Evolutionary conservation across 2,329 filamentous ascomycete species (phyloP).

Genomic region (Sclerotinia borealis): DNA sequence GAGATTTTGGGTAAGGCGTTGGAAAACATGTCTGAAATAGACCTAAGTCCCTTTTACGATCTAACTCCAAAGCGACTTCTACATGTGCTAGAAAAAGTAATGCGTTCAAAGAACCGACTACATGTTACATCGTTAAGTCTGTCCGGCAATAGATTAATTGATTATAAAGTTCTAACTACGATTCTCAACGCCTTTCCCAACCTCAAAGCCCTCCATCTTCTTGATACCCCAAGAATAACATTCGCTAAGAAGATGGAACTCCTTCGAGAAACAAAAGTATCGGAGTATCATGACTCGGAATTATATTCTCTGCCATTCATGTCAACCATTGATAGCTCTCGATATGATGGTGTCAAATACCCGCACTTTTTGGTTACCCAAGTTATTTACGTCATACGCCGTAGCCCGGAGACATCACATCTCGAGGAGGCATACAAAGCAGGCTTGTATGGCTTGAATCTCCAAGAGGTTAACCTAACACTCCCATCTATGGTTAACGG

Average conservation of each 20-base stretch:
- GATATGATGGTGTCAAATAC: neutral
- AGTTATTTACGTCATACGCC: neutral
- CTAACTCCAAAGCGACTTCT: neutral
- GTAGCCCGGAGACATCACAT: no score
- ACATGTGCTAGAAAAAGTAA: neutral
- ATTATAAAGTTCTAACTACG: neutral
- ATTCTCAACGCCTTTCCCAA: neutral
- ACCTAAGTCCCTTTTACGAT: neutral
- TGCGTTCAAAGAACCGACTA: neutral
- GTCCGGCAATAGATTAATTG: neutral
- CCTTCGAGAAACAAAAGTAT: neutral
- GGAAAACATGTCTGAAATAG: neutral
- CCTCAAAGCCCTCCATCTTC: neutral
- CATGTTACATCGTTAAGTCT: neutral
- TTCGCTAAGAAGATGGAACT: neutral
- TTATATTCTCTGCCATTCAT: neutral
- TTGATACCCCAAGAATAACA: neutral
- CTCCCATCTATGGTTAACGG: neutral
- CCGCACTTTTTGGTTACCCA: neutral
- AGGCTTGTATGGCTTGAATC: neutral
- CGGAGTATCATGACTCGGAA: neutral
- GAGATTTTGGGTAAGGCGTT: neutral
- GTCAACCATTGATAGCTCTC: neutral
- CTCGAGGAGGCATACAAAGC: neutral
- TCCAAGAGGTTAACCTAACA: neutral